Percentiles rank a stretch among this genome's conserved stretches.
These are phyloP conservation scores for Globisporangium takayamanum DNA, from an alignment of 352 stramenopile genomes.

Conservation along the genomic window DNA sequence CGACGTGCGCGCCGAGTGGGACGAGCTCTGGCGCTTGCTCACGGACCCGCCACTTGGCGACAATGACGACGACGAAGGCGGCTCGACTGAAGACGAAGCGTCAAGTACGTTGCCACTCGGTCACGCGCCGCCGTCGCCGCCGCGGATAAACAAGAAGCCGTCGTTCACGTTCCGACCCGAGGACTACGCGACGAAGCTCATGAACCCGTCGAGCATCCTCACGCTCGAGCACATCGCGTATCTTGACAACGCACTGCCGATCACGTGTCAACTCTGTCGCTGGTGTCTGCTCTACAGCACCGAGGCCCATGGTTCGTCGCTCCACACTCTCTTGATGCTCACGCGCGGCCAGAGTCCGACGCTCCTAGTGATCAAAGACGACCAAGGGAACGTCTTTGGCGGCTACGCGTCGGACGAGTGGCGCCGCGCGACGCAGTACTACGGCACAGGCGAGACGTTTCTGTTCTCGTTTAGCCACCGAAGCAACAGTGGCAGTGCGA, in stretches of 20 bases:
- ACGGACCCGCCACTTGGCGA: slow-evolving; percentile 17
- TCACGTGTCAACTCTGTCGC: slow-evolving; percentile 72
- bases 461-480: slow-evolving; percentile 71
- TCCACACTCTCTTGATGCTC: slow-evolving; percentile 66
- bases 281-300: slow-evolving; percentile 82
- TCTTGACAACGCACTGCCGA: slow-evolving; percentile 66
- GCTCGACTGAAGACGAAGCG: slow-evolving; percentile 23
- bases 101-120: slow-evolving; percentile 14
- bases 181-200: slow-evolving; percentile 69
- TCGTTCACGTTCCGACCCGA: slow-evolving; percentile 56
- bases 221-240: slow-evolving; percentile 57
- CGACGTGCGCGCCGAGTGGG: slow-evolving; percentile 61
- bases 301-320: slow-evolving; percentile 64
- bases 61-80: slow-evolving; percentile 25
- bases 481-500: background rate
- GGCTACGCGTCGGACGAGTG: slow-evolving; percentile 78
- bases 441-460: slow-evolving; percentile 84
- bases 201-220: slow-evolving; percentile 67
- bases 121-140: slow-evolving; percentile 19
- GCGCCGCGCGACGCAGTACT: slow-evolving; percentile 80
- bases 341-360: slow-evolving; percentile 69
- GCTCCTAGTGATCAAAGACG: slow-evolving; percentile 76
- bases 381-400: slow-evolving; percentile 72
- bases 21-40: slow-evolving; percentile 33
- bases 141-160: slow-evolving; percentile 36